Percentiles rank a stretch among this genome's conserved stretches.
Evolutionary conservation across 805 yeast genomes (phyloP).

Genomic region (Hanseniaspora nectarophila): DNA sequence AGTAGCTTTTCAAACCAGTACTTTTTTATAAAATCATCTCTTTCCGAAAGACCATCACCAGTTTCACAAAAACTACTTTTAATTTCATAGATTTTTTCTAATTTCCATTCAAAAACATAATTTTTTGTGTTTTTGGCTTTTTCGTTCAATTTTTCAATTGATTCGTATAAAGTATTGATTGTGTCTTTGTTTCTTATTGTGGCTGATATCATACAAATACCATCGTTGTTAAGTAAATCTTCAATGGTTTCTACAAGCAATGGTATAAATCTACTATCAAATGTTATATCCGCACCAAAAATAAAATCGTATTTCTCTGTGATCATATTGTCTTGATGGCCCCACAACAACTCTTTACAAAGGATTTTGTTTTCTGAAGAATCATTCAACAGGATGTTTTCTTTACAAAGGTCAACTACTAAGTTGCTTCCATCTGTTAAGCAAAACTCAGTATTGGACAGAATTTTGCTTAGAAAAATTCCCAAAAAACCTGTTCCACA

Average conservation of each 20-base stretch:
- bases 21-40: constrained; percentile 1
- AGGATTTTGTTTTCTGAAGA: constrained; percentile 17
- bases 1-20: constrained; percentile 12
- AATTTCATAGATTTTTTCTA: constrained; percentile 4
- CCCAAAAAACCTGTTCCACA: constrained; percentile 83
- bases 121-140: background rate
- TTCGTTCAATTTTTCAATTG: constrained; percentile 20
- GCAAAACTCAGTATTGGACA: background rate
- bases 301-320: constrained; percentile 36
- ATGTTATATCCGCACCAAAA: constrained; percentile 81
- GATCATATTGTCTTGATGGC: constrained; percentile 27
- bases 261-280: constrained; percentile 53
- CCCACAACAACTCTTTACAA: constrained; percentile 40
- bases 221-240: constrained; percentile 18
- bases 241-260: constrained; percentile 39
- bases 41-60: background rate
- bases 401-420: constrained; percentile 20
- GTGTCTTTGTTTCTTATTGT: constrained; percentile 59
- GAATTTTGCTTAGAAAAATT: background rate
- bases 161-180: constrained; percentile 32
- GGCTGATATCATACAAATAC: constrained; percentile 49
- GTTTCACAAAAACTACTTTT: constrained; percentile 11
- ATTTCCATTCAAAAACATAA: background rate
- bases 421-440: constrained; percentile 18
- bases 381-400: constrained; percentile 38